These are phyloP conservation scores for Fraxinus latifolia DNA, from an alignment of 305 asterid species.

Conservation along the genomic window DNA sequence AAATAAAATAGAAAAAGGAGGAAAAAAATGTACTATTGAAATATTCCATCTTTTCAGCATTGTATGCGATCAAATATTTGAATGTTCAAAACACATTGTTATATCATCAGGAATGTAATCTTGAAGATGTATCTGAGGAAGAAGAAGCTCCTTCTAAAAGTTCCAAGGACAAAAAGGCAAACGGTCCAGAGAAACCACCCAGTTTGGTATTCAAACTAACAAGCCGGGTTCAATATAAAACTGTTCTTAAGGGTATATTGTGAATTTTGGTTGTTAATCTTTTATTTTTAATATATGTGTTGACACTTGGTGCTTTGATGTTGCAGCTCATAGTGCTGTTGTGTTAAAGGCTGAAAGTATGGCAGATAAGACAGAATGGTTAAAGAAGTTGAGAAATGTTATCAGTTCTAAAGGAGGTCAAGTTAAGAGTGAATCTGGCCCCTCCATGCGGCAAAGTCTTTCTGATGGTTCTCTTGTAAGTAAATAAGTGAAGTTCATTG, in stretches of 20 bases:
- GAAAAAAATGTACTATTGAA: not conserved
- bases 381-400: conserved; percentile 62
- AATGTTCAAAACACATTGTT: conserved; percentile 9
- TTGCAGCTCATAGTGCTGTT: conserved; percentile 91
- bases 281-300: not conserved
- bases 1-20: not conserved
- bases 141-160: conserved; percentile 74
- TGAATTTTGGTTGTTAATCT: conserved; percentile 5
- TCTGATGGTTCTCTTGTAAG: conserved; percentile 97
- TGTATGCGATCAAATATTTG: conserved; percentile 9
- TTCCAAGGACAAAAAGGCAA: conserved; percentile 91
- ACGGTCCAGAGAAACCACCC: conserved; percentile 77
- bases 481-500: conserved; percentile 21
- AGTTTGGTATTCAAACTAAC: conserved; percentile 75
- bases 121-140: conserved; percentile 78
- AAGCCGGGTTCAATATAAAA: conserved; percentile 83
- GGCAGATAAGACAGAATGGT: conserved; percentile 82
- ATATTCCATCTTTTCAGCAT: not conserved
- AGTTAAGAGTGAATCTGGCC: conserved; percentile 75
- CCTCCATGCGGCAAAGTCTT: conserved; percentile 67
- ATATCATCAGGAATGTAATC: conserved; percentile 71
- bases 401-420: conserved; percentile 94
- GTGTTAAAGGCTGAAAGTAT: conserved; percentile 84
- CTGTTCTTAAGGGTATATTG: conserved; percentile 74
- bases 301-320: conserved; percentile 18